phyloP scores from a whole-genome alignment of 2,329 filamentous ascomycete genomes.

The Fusarium domesticum region DNA sequence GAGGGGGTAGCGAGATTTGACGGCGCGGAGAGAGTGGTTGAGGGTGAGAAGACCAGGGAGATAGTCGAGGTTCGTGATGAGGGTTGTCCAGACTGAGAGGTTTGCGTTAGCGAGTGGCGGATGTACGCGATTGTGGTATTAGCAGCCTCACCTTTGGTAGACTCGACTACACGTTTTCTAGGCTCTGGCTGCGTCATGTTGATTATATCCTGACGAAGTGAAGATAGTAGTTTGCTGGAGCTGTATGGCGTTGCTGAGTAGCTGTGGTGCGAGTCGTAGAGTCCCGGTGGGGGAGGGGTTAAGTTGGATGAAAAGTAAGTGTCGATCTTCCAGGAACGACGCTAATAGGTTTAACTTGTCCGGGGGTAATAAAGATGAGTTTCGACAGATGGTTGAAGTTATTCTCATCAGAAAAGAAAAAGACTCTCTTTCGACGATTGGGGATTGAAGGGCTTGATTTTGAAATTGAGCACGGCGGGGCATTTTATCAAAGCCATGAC shows the following conservation, averaged over 20 bases:
- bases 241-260: not conserved
- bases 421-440: too few species aligned
- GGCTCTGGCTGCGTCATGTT: conserved; percentile 22
- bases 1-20: conserved; percentile 69
- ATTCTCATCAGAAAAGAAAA: too few species aligned
- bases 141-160: conserved; percentile 35
- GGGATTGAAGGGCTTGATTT: not conserved
- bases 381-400: too few species aligned
- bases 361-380: too few species aligned
- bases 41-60: conserved; percentile 80
- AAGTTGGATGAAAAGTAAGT: not conserved
- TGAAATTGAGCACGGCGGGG: not conserved
- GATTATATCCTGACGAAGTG: not conserved
- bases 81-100: conserved; percentile 74
- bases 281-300: conserved; percentile 14
- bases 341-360: not conserved
- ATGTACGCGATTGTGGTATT: not conserved
- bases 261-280: conserved; percentile 1
- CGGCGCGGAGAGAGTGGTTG: conserved; percentile 68
- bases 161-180: conserved; percentile 36
- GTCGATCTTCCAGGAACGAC: not conserved
- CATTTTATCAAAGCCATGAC: conserved; percentile 10
- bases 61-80: conserved; percentile 83
- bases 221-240: not conserved
- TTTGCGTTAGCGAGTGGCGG: conserved; percentile 7